Base-by-base conservation (phyloP, 2,329 filamentous ascomycete genomes). In the Ascochyta koolunga region DNA sequence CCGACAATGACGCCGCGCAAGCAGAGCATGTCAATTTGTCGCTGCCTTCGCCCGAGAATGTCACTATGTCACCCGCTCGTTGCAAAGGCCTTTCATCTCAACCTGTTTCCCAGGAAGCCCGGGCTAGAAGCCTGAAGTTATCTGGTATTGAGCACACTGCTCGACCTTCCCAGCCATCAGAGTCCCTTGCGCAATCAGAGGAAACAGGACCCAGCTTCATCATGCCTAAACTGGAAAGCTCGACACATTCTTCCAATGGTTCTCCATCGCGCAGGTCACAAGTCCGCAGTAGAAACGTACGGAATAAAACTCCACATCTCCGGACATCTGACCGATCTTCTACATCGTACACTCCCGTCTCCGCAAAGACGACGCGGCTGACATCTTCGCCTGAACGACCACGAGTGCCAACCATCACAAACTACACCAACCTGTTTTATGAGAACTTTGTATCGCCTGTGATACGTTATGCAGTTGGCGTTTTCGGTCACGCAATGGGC, bases 401-500 rank as follows among this genome's bases (percentile, higher is more conserved):
- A 40, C 50, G 62, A 47, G 56, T 56, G 5, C 47, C 62, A 1
- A 55, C 59, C 10, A 61, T 62, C 10, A 64, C 61, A 59, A 50
- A 66, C 37, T 70, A 68, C 39, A 29, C 70, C 19, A 51, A 58
- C 8, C 54, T 71, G 1, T 36, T 76, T 15, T 77, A 70, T 67
- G 32, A 61, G 3, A 69, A 72, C 15, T 46, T 77, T 5, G 27
- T 73, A 2, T 62, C 53, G 4, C 77, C 79, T 1, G 25, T 76
- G 2, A 29, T 78, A 11, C 66, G 58, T 8, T 89, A 87, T 80
- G 53, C 78, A 3, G 58, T 83, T 2, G 83, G 83, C 25, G 77
- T 90, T 15, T 56, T 89, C 11, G 77, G 78, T 5, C 80, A 86
- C 48, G 83, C 86, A 2, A 79, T 91, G 42, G 78, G 59, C n/a